Evolutionary conservation across 192 early-diverging fungal species (phyloP), one percentile per base, ranked within the genome.

Genomic region (Dissophora ornata): DNA sequence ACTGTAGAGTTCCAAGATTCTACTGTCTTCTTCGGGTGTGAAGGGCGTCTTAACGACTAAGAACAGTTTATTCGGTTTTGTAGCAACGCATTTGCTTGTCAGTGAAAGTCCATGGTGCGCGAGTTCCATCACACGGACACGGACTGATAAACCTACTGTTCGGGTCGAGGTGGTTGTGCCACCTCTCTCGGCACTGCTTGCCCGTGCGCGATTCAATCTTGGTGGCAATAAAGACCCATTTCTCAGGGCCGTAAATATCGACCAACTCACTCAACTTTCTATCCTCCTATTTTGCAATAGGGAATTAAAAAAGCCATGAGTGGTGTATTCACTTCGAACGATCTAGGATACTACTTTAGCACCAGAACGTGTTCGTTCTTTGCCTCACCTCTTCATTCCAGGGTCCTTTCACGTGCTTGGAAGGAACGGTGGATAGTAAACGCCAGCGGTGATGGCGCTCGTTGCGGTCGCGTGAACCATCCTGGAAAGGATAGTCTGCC

Each of bases 201-300:
- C 71, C 71, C 19, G 71, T 77, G 13, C 71, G 71, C 1, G 71
- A 67, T 28, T 57, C 71, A 18, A 77, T 77, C 34, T 57, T 58
- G 22, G 71, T 62, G 1, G 71, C 71, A 26, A 77, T 77, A 21
- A 66, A 77, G 13, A 77, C 71, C 71, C 71, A 77, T 33, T 77
- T 77, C 46, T 77, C 71, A 49, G 71, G 71, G n/a, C 71, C 71
- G 22, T 77, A 77, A 51, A 53, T 57, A 29, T 62, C 55, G 7
- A 77, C 64, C 18, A 77, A 33, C 6, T 77, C 71, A 9, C 63
- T 22, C 25, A 77, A 54, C 22, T 62, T 67, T 6, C 71, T 40
- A 44, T 77, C 71, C 64, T 77, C 71, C 71, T 77, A 50, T 57
- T n/a, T n/a, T n/a, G n/a, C n/a, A n/a, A n/a, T n/a, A n/a, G n/a